phyloP scores from a whole-genome alignment of 78 protist genomes.

The Monosiga brevicollis region DNA sequence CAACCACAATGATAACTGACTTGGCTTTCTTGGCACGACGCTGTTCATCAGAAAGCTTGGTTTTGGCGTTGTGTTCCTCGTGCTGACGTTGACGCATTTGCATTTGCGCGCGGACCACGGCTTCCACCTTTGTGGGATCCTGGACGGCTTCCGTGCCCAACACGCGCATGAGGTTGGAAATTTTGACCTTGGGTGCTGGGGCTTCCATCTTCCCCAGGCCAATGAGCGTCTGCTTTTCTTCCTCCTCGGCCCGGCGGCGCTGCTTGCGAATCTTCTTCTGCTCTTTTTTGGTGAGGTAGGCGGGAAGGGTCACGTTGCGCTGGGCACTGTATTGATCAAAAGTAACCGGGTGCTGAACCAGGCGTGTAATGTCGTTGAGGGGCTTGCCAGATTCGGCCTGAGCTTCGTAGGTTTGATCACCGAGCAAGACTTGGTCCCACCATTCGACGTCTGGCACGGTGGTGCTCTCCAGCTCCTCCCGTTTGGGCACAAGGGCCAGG shows the following conservation, averaged over 20 bases:
- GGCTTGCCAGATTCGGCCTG: not conserved
- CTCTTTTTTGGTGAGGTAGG: conserved; percentile 14
- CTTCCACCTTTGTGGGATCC: conserved; percentile 35
- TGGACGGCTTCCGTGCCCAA: conserved; percentile 29
- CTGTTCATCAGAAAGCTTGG: conserved; percentile 26
- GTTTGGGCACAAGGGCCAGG: not conserved
- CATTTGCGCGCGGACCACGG: conserved; percentile 16
- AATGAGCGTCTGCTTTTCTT: conserved; percentile 34
- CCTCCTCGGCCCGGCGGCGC: conserved; percentile 16
- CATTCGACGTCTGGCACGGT: not conserved
- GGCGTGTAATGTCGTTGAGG: not conserved
- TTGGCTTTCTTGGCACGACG: conserved; percentile 22
- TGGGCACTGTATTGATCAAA: not conserved
- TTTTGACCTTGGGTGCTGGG: conserved; percentile 53
- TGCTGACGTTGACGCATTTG: conserved; percentile 16
- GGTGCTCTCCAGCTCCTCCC: not conserved
- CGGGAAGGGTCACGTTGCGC: not conserved
- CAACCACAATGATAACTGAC: not conserved
- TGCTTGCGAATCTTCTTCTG: conserved; percentile 34
- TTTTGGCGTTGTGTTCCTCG: conserved; percentile 17
- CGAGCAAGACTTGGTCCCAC: not conserved
- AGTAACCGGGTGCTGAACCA: not conserved
- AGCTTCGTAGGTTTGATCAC: not conserved
- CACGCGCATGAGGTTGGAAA: conserved; percentile 49
- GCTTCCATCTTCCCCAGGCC: conserved; percentile 41